phyloP scores from a whole-genome alignment of 768 basidiomycete genomes.

The Candolleomyces efflorescens region DNA sequence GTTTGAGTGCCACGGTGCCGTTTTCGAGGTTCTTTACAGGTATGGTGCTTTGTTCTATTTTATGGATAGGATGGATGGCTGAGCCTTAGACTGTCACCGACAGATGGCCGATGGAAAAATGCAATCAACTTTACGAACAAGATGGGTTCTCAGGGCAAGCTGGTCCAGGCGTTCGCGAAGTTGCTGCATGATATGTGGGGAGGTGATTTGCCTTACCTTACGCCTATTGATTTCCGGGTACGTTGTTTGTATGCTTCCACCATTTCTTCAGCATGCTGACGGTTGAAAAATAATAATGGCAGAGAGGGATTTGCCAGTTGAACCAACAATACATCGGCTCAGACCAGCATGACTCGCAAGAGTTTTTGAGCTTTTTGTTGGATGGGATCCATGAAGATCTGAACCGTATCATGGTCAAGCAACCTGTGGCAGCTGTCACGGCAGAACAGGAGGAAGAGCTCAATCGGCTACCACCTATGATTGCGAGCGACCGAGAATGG shows the following conservation, averaged over 20 bases:
- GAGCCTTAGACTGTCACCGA: conserved; percentile 4
- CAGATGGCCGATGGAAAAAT: conserved; percentile 77
- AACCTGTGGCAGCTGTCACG: conserved; percentile 49
- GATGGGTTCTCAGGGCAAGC: conserved; percentile 80
- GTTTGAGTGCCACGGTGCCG: conserved; percentile 89
- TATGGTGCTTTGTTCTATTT: conserved; percentile 27
- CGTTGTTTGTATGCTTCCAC: conserved; percentile 16
- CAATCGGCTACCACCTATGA: conserved; percentile 79
- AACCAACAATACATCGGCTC: conserved; percentile 73
- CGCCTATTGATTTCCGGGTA: conserved; percentile 83
- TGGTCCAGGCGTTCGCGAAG: conserved; percentile 79
- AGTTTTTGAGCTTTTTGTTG: conserved; percentile 90
- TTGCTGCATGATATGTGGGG: conserved; percentile 87
- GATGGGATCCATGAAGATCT: conserved; percentile 91
- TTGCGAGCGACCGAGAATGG: conserved; percentile 95
- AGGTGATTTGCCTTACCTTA: conserved; percentile 76
- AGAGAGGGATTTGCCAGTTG: conserved; percentile 47
- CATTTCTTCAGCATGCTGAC: neutral
- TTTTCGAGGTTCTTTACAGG: conserved; percentile 92
- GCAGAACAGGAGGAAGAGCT: conserved; percentile 85
- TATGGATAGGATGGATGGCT: conserved; percentile 2
- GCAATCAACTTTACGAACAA: conserved; percentile 85
- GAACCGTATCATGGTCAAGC: conserved; percentile 76
- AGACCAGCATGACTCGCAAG: conserved; percentile 97
- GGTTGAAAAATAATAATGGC: neutral